phyloP scores from a whole-genome alignment of 169 alveolate genomes.

The Amoebophrya sp. region DNA sequence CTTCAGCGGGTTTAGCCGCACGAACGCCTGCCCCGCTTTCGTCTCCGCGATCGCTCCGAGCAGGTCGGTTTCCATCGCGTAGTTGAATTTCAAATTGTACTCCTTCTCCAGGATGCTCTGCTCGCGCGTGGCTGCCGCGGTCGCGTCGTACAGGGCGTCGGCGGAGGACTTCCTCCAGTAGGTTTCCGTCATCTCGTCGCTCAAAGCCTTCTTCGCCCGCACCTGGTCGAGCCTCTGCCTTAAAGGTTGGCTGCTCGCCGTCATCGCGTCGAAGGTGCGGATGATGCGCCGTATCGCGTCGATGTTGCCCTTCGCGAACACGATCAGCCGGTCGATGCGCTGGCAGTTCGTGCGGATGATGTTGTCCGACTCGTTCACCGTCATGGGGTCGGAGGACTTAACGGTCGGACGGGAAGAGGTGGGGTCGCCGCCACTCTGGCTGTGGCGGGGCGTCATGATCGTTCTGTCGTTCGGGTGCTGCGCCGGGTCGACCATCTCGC shows the following conservation, averaged over 20 bases:
- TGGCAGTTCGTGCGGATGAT: not conserved
- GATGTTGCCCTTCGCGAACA: not conserved
- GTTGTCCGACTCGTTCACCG: not conserved
- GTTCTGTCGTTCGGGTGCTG: too few relatives aligned
- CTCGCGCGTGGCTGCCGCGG: too few relatives aligned
- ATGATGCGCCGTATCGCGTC: not conserved
- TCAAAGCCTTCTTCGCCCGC: not conserved
- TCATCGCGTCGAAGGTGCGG: not conserved
- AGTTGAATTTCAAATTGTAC: too few relatives aligned
- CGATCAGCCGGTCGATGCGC: not conserved
- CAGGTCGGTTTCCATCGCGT: not conserved
- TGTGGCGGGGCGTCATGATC: too few relatives aligned
- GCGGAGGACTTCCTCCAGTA: too few relatives aligned
- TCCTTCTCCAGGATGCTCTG: too few relatives aligned
- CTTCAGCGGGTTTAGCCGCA: not conserved
- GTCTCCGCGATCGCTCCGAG: not conserved
- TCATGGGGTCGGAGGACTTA: not conserved
- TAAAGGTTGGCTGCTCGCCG: too few relatives aligned
- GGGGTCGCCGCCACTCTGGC: too few relatives aligned
- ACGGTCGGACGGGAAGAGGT: too few relatives aligned
- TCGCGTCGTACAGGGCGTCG: too few relatives aligned
- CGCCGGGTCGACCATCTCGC: too few relatives aligned
- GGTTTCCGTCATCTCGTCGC: not conserved
- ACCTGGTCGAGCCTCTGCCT: too few relatives aligned
- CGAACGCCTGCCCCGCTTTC: not conserved